A percentile compares a stretch with the other conserved stretches of the same genome.
phyloP scores from a whole-genome alignment of 2,329 filamentous ascomycete genomes.

The Dactylonectria macrodidyma region DNA sequence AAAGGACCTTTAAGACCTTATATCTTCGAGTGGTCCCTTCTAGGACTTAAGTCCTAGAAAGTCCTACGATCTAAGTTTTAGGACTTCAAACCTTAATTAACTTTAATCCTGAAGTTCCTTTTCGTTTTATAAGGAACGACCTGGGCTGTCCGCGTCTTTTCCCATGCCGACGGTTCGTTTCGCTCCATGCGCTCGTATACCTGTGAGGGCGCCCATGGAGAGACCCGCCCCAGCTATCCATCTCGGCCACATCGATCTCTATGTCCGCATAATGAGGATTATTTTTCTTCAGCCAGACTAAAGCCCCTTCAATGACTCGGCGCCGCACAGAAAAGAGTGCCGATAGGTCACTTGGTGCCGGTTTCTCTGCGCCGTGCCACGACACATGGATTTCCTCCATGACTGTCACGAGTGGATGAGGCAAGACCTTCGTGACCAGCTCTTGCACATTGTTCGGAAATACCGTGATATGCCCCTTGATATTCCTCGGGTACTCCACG shows the following conservation, averaged over 20 bases:
- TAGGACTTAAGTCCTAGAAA: no score
- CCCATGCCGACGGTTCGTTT: neutral
- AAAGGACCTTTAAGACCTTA: no score
- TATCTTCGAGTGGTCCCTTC: no score
- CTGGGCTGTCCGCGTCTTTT: constrained; percentile 7
- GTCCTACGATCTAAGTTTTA: no score
- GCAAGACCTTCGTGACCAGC: neutral
- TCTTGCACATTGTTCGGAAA: neutral
- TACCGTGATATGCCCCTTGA: no score
- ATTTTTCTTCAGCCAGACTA: neutral
- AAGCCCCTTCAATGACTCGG: neutral
- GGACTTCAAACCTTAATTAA: no score
- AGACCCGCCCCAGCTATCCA: neutral
- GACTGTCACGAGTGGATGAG: neutral
- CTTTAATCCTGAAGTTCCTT: no score
- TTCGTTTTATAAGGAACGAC: neutral
- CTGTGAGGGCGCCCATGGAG: neutral
- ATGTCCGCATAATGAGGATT: constrained; percentile 3
- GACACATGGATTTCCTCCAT: constrained; percentile 1
- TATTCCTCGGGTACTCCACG: no score
- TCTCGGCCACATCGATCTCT: neutral
- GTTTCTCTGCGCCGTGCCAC: neutral
- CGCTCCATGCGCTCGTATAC: constrained; percentile 1
- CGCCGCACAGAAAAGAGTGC: neutral
- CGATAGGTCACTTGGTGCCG: no score